Base-by-base conservation (phyloP, 176 grass and related monocot species). In the Zea mays region DNA sequence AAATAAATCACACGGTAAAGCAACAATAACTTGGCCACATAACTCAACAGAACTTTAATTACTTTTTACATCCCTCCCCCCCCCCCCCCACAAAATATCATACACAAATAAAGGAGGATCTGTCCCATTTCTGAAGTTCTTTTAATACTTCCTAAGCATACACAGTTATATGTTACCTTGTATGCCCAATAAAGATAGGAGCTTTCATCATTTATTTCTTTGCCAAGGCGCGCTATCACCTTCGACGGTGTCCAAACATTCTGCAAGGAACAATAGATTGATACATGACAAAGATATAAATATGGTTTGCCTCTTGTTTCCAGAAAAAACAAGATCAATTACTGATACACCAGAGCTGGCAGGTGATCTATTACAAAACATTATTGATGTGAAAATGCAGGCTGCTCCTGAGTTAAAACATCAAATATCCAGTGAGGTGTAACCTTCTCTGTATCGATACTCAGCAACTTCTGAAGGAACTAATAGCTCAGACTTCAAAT, bases 151-250 rank as follows among this genome's bases (percentile, higher is more conserved):
- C 81, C 0, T 20, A 86, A 44, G 37, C 52, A 73, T 43, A 48
- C 10, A 2, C 1, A 54, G 54, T 10, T 56, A 59, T 16, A 73
- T 20, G 15, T 37, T 86, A 97, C 95, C 95, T 97, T 90, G 61
- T 90, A 90, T 63, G 95, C 89, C 95, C 95, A 97, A 60, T 92
- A 94, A 60, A 97, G 83, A 73, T 94, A 97, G 19, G 95, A 97
- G 10, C 65, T 86, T 79, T 90, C 83, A 15, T 94, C 87, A n/a
- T 97, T 90, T 84, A 97, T 97, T 90, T 94, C 89, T 86, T 97
- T 97, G 46, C 95, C 95, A 55, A 97, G 95, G 60, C 85, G 87
- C 54, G 89, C 74, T 75, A 97, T 92, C 75, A 94, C 95, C 74
- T 97, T 97, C 33, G 89, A 97, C 48, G 95, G 95, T 69, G 89